These are phyloP conservation scores for Stephania yunnanensis DNA, from an alignment of 164 flowering plant species.

Conservation along the genomic window DNA sequence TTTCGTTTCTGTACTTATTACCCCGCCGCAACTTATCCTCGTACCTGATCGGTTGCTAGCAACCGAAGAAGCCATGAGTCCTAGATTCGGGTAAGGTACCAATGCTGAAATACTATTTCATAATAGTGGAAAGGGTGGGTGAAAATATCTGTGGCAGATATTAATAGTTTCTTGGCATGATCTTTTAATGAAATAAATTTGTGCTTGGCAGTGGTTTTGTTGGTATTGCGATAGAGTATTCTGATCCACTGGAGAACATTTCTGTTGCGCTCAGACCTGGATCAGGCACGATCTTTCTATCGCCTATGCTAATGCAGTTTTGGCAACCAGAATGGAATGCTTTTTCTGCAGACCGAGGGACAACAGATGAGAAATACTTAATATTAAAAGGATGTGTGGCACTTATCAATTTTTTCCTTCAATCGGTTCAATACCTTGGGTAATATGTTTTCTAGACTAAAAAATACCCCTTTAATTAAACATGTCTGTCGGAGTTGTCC, in stretches of 20 bases:
- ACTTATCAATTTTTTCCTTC: slow-evolving; percentile 59
- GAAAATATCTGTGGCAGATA: not conserved
- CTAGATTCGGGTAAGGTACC: slow-evolving; percentile 57
- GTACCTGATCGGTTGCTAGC: slow-evolving; percentile 63
- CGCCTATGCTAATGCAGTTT: slow-evolving; percentile 65
- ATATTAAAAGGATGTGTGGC: slow-evolving; percentile 55
- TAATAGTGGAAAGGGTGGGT: not conserved
- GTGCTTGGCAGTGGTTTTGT: slow-evolving; percentile 61
- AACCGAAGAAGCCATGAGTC: slow-evolving; percentile 67
- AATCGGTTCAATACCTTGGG: too few species aligned
- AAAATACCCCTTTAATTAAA: too few species aligned
- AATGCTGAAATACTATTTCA: not conserved
- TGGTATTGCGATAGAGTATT: slow-evolving; percentile 66
- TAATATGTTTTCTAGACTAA: too few species aligned
- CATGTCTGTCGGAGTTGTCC: too few species aligned
- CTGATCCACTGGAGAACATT: slow-evolving; percentile 68
- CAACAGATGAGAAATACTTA: slow-evolving; percentile 32
- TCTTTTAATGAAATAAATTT: not conserved
- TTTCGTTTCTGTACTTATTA: slow-evolving; percentile 47
- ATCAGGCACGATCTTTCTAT: slow-evolving; percentile 52
- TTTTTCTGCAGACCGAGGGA: slow-evolving; percentile 32
- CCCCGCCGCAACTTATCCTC: slow-evolving; percentile 76
- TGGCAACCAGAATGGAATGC: slow-evolving; percentile 48
- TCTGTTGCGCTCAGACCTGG: slow-evolving; percentile 55
- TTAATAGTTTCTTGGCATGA: not conserved